A percentile compares a stretch with the other conserved stretches of the same genome.
These are phyloP conservation scores for Arabidopsis arenosa DNA, from an alignment of 345 rosid genomes.

Conservation along the genomic window DNA sequence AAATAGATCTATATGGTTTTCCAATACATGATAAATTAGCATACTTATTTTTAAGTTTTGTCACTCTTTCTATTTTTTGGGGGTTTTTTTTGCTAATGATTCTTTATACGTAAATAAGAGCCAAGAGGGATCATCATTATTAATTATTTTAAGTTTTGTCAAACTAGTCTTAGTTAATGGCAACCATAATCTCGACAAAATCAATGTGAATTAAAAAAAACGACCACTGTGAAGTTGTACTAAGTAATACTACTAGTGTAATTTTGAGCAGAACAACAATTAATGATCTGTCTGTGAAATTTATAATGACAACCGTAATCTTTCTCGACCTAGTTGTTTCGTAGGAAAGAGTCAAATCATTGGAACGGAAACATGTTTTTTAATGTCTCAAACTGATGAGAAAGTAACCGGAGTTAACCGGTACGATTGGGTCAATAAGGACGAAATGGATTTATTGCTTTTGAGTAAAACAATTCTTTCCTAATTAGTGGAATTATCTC, in stretches of 20 bases:
- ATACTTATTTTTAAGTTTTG: no score
- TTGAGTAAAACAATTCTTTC: neutral
- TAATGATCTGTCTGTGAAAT: conserved; percentile 27
- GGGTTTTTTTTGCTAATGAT: no score
- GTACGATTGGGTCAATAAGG: neutral
- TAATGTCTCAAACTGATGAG: neutral
- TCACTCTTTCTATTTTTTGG: no score
- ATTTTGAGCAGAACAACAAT: conserved; percentile 16
- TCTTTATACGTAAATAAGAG: no score
- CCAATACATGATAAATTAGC: no score
- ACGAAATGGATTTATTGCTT: neutral
- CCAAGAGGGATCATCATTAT: no score
- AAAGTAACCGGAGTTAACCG: neutral
- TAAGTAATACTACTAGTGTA: neutral
- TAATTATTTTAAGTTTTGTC: no score
- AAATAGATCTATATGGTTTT: no score
- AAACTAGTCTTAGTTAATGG: neutral
- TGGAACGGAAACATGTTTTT: conserved; percentile 18
- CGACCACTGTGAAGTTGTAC: neutral
- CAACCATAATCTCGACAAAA: conserved; percentile 10
- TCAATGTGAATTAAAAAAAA: neutral
- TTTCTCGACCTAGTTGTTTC: neutral
- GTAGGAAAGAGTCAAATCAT: neutral
- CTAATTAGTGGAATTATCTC: neutral
- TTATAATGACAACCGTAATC: neutral